A percentile compares a stretch with the other conserved stretches of the same genome.
Conservation (phyloP, 2,329 filamentous ascomycete species). For the Rhynchosporium secalis region DNA sequence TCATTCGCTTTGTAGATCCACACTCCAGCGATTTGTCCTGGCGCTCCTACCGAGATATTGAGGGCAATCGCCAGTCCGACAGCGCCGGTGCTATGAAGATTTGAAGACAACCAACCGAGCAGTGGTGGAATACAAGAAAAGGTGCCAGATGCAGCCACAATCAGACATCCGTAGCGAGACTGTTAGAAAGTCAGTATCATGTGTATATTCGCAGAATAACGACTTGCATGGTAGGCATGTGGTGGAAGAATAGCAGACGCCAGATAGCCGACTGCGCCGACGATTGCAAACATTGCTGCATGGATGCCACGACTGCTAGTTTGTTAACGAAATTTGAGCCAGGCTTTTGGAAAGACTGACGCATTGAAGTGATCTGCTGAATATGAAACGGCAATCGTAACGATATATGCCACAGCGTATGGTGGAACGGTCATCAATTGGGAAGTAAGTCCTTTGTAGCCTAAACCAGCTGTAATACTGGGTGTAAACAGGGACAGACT, state of each 20-base stretch:
- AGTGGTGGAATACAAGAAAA: constrained; percentile 69
- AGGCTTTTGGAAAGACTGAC: constrained; percentile 9
- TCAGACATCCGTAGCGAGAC: constrained; percentile 67
- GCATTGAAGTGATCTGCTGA: constrained; percentile 64
- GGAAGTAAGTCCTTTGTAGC: constrained; percentile 56
- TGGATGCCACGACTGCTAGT: constrained; percentile 47
- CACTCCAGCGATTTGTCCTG: constrained; percentile 70
- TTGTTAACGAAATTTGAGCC: neutral
- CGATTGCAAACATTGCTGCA: constrained; percentile 49
- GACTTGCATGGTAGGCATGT: constrained; percentile 51
- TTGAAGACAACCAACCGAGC: constrained; percentile 43
- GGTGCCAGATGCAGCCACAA: constrained; percentile 64
- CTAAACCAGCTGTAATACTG: constrained; percentile 60
- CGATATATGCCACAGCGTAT: constrained; percentile 57
- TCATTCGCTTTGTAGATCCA: constrained; percentile 73
- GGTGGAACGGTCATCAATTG: constrained; percentile 69
- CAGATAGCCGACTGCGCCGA: constrained; percentile 59
- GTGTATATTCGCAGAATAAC: neutral
- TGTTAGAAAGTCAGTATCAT: constrained; percentile 20
- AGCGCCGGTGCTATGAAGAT: constrained; percentile 64
- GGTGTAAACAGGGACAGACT: constrained; percentile 62
- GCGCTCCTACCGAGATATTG: constrained; percentile 66
- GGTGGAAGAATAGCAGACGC: constrained; percentile 63
- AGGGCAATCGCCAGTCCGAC: constrained; percentile 69
- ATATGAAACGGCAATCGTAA: constrained; percentile 53